Conservation (phyloP, 257 asterid species). For the Gentiana macrophylla region DNA sequence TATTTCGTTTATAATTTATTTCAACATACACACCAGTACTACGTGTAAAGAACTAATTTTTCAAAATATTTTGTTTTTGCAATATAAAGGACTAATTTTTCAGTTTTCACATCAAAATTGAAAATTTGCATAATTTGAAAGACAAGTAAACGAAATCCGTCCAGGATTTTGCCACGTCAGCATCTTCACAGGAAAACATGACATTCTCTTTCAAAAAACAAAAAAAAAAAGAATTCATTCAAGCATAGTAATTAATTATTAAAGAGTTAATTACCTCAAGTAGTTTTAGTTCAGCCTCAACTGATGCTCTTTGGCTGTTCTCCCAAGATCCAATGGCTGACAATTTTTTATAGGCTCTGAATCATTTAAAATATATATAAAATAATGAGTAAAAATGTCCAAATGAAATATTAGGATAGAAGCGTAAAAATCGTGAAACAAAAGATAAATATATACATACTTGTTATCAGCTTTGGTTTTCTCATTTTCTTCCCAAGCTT, state of each 20-base stretch:
- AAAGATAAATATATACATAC: constrained; percentile 9
- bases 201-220: neutral
- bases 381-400: neutral
- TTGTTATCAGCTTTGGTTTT: constrained; percentile 47
- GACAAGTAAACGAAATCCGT: too few species aligned
- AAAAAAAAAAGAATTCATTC: neutral
- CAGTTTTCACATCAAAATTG: too few species aligned
- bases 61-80: too few species aligned
- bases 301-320: constrained; percentile 28
- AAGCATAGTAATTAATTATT: neutral
- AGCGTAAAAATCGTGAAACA: neutral
- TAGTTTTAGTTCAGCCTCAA: constrained; percentile 40
- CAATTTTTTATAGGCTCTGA: constrained; percentile 45
- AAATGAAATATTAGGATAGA: neutral
- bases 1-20: too few species aligned
- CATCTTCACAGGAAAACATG: too few species aligned
- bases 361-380: neutral
- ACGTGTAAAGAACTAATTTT: too few species aligned
- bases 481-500: constrained; percentile 72
- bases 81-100: too few species aligned
- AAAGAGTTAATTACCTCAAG: constrained; percentile 29
- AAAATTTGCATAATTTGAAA: too few species aligned
- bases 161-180: too few species aligned
- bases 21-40: too few species aligned
- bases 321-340: constrained; percentile 48